Percentiles rank a stretch among this genome's conserved stretches.
Conservation (phyloP, 371 early-diverging fungal species). For the Apophysomyces variabilis region DNA sequence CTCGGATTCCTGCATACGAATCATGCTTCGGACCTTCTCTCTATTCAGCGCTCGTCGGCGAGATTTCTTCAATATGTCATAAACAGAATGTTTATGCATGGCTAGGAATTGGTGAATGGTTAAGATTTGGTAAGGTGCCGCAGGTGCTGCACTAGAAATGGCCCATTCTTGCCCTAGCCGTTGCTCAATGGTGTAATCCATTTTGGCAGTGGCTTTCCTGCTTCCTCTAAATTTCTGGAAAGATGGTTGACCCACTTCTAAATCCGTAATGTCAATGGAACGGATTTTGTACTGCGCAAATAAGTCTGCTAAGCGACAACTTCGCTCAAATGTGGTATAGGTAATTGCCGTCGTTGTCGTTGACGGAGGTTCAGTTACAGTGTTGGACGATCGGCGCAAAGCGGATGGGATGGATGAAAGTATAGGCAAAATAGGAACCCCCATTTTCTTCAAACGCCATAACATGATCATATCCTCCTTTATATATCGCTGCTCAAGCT, state of each 20-base stretch:
- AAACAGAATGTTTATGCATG: slow-evolving; percentile 36
- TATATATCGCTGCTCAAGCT: slow-evolving; percentile 3
- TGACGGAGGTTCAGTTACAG: neutral
- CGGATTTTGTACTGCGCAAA: slow-evolving; percentile 22
- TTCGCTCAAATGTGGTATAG: slow-evolving; percentile 14
- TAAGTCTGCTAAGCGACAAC: slow-evolving; percentile 18
- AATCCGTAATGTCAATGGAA: slow-evolving; percentile 20
- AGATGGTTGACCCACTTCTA: slow-evolving; percentile 27
- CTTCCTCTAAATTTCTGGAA: slow-evolving; percentile 18
- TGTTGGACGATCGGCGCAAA: neutral
- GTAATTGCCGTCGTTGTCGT: neutral
- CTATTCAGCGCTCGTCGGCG: slow-evolving; percentile 31
- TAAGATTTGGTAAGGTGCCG: slow-evolving; percentile 46
- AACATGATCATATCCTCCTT: slow-evolving; percentile 34
- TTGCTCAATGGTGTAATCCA: slow-evolving; percentile 13
- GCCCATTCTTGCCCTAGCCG: slow-evolving; percentile 34
- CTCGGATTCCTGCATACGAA: slow-evolving; percentile 7
- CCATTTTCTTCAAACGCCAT: slow-evolving; percentile 31
- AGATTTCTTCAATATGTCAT: slow-evolving; percentile 36
- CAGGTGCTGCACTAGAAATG: slow-evolving; percentile 26
- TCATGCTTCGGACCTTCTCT: slow-evolving; percentile 18
- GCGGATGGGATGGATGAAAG: slow-evolving; percentile 11
- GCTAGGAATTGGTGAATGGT: slow-evolving; percentile 41
- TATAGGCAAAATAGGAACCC: slow-evolving; percentile 40
- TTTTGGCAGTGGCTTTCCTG: neutral